Evolutionary conservation across 306 rosid genomes (phyloP).

Genomic region (Cucurbita moschata): DNA sequence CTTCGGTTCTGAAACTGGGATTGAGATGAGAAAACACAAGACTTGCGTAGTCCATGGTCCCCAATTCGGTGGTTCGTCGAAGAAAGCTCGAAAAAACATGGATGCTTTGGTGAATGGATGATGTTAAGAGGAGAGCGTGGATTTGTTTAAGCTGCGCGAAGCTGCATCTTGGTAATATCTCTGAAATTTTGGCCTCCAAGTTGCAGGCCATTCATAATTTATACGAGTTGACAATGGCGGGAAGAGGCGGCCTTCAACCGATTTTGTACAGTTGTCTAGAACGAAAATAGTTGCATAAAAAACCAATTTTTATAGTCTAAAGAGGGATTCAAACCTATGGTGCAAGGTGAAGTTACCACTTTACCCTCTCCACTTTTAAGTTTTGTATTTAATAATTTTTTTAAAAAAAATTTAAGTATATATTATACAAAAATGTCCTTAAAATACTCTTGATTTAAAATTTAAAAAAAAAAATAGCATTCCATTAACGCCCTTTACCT

Average conservation of each 20-base stretch:
- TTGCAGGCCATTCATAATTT: conserved; percentile 9
- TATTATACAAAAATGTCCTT: no score
- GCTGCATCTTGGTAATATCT: conserved; percentile 8
- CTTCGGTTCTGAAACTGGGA: neutral
- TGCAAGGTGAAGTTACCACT: no score
- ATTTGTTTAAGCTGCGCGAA: conserved; percentile 13
- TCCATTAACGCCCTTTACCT: no score
- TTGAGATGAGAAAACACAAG: conserved; percentile 7
- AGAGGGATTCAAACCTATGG: no score
- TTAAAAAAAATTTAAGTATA: no score
- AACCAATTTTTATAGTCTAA: no score
- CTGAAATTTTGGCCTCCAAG: conserved; percentile 6
- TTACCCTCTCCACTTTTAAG: no score
- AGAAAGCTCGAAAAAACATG: conserved; percentile 11
- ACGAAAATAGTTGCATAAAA: no score
- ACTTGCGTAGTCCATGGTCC: conserved; percentile 11
- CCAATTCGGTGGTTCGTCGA: conserved; percentile 17
- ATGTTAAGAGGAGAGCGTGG: conserved; percentile 9
- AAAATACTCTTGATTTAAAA: no score
- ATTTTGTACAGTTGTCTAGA: neutral
- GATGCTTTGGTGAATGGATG: conserved; percentile 8
- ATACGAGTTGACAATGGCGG: neutral
- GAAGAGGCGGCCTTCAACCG: neutral
- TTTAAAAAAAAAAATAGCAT: no score
- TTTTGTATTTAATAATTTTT: no score